These are phyloP conservation scores for Coemansia sp. DNA, from an alignment of 192 early-diverging fungal species.

Conservation along the genomic window DNA sequence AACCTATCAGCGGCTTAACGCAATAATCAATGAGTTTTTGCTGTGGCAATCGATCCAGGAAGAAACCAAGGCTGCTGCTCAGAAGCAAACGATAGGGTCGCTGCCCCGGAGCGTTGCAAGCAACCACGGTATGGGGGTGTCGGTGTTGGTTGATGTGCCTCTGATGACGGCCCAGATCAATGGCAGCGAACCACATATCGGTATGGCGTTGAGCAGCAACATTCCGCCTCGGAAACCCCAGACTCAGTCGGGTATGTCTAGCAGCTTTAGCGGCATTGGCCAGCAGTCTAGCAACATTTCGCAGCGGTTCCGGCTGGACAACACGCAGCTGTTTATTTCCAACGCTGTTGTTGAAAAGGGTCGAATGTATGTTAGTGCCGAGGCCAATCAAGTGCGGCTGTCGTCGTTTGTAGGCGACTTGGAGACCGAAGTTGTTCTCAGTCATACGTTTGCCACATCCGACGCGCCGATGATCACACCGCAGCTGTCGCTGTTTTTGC, in stretches of 20 bases:
- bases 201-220: not conserved
- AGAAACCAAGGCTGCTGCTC: conserved; percentile 4
- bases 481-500: conserved; percentile 50
- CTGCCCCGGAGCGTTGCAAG: not conserved
- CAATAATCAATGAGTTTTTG: conserved; percentile 52
- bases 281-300: conserved; percentile 7
- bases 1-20: conserved; percentile 46
- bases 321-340: conserved; percentile 48
- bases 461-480: conserved; percentile 46
- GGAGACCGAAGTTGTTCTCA: conserved; percentile 41
- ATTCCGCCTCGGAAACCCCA: conserved; percentile 4
- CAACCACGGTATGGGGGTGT: conserved; percentile 14
- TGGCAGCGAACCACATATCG: conserved; percentile 15
- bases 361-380: conserved; percentile 41
- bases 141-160: conserved; percentile 49
- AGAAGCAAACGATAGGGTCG: not conserved
- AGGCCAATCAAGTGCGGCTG: conserved; percentile 49
- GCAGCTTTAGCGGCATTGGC: not conserved
- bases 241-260: not conserved
- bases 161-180: conserved; percentile 34
- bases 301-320: conserved; percentile 32
- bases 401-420: conserved; percentile 33
- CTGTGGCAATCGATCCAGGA: conserved; percentile 53
- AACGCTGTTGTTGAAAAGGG: conserved; percentile 48
- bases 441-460: conserved; percentile 49